These are phyloP conservation scores for Monosporascus sp. DNA, from an alignment of 2,329 filamentous ascomycete species.

Conservation along the genomic window DNA sequence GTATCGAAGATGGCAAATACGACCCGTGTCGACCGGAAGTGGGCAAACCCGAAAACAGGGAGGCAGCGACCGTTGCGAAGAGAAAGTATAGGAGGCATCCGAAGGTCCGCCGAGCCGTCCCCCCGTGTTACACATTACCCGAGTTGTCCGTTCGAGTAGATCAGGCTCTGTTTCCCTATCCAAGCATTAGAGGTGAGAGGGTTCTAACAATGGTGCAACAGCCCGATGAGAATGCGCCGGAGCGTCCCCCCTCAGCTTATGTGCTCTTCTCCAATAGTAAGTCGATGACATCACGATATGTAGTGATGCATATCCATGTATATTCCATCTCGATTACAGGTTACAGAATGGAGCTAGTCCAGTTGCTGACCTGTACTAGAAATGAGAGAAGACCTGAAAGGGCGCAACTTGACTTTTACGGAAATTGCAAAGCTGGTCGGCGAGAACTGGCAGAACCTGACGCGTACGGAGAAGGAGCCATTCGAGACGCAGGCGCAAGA, in stretches of 20 bases:
- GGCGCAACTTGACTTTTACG: conserved; percentile 71
- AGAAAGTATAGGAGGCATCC: conserved; percentile 74
- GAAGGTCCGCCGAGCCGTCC: conserved; percentile 46
- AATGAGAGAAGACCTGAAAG: conserved; percentile 72
- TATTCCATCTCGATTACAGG: background rate
- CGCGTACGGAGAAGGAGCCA: conserved; percentile 60
- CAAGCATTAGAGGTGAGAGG: background rate
- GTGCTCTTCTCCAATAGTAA: conserved; percentile 81
- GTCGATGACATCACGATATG: conserved; percentile 25
- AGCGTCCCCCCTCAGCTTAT: conserved; percentile 76
- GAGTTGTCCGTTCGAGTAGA: background rate
- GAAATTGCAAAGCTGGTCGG: conserved; percentile 80
- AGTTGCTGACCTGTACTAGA: conserved; percentile 36
- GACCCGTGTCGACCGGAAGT: conserved; percentile 48
- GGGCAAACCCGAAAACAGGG: conserved; percentile 37
- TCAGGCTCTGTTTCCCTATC: background rate
- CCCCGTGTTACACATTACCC: background rate
- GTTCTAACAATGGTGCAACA: conserved; percentile 27
- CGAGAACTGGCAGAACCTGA: conserved; percentile 73
- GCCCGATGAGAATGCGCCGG: conserved; percentile 74
- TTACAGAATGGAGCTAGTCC: background rate
- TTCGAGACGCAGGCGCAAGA: conserved; percentile 67
- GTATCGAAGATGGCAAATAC: conserved; percentile 47
- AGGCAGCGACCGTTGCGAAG: conserved; percentile 47
- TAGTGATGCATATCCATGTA: background rate